Base-by-base conservation (phyloP, 345 rosid species). In the Pistacia integerrima region DNA sequence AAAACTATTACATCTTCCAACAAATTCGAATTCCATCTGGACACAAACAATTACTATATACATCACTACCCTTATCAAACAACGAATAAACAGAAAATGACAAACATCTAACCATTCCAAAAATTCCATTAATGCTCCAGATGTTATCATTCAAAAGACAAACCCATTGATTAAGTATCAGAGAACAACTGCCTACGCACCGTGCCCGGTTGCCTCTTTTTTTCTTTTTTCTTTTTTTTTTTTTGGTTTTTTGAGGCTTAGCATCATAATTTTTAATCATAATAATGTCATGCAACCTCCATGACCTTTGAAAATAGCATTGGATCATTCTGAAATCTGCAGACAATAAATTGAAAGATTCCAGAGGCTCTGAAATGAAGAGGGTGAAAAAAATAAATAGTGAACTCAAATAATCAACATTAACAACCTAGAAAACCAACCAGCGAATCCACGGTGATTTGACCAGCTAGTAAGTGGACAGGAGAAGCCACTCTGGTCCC, bases 241-340 rank as follows among this genome's bases (percentile, higher is more conserved):
- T 13, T 64, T 12, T 25, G 25, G 25, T 25, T 25, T 64, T 61
- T 28, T 7, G 54, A 57, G 54, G 68, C 55, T 3, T 70, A 64
- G 67, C 72, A 56, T 55, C 66, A 49, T 20, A 70, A 56, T 33
- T 44, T 55, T 75, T 75, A 64, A 63, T 74, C 75, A 79, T 57
- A 46, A 79, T 44, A 68, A 4, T 28, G 63, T 54, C 74, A 55
- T 0, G 52, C 65, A 67, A 76, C 77, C 66, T 76, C 79, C 82
- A 61, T 70, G 73, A 80, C 77, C 70, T 38, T 46, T 13, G 38
- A 30, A 61, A 48, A 51, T 44, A 61, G 59, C 30, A 63, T 51
- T 52, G 71, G 79, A 67, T 79, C 73, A 20, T 76, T 73, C 83
- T 64, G 80, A 79, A 62, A 80, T 66, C 86, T 66, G 76, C 82